Conservation (phyloP, 2,329 filamentous ascomycete species). For the Ophiostoma sp. region DNA sequence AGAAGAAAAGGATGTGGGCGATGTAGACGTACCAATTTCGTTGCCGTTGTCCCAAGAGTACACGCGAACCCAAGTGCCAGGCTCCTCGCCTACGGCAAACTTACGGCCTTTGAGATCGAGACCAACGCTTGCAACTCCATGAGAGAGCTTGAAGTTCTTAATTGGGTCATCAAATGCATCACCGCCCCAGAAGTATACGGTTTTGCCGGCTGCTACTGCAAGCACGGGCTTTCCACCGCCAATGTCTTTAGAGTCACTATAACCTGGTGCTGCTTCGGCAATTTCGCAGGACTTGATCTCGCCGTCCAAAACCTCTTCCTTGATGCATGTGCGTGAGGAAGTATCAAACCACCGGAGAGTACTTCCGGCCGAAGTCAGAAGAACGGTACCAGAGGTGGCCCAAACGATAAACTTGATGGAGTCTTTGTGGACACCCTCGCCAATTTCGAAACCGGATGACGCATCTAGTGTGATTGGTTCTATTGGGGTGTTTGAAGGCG, state of each 20-base stretch:
- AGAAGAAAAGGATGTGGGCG: neutral
- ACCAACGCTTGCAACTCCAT: conserved; percentile 86
- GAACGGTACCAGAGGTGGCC: conserved; percentile 79
- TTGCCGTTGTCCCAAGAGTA: conserved; percentile 80
- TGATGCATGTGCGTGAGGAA: conserved; percentile 66
- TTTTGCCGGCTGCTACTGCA: conserved; percentile 89
- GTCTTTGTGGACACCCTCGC: conserved; percentile 72
- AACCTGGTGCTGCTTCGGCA: conserved; percentile 58
- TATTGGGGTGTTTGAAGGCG: conserved; percentile 32
- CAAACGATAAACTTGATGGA: conserved; percentile 97
- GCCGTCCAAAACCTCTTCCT: conserved; percentile 73
- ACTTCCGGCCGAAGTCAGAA: conserved; percentile 89
- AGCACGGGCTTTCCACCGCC: conserved; percentile 67
- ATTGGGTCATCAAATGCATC: conserved; percentile 62
- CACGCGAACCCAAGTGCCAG: conserved; percentile 93
- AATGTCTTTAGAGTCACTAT: conserved; percentile 56
- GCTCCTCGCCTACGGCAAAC: conserved; percentile 83
- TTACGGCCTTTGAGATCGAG: conserved; percentile 75
- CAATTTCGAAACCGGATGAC: conserved; percentile 76
- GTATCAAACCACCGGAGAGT: conserved; percentile 93
- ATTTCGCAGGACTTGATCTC: conserved; percentile 91
- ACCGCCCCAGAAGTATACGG: conserved; percentile 86
- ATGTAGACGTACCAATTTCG: conserved; percentile 59
- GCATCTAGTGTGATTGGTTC: conserved; percentile 48
- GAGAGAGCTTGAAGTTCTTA: conserved; percentile 73